A percentile compares a stretch with the other conserved stretches of the same genome.
These are phyloP conservation scores for Claviceps arundinis DNA, from an alignment of 2,329 filamentous ascomycete species.

Conservation along the genomic window DNA sequence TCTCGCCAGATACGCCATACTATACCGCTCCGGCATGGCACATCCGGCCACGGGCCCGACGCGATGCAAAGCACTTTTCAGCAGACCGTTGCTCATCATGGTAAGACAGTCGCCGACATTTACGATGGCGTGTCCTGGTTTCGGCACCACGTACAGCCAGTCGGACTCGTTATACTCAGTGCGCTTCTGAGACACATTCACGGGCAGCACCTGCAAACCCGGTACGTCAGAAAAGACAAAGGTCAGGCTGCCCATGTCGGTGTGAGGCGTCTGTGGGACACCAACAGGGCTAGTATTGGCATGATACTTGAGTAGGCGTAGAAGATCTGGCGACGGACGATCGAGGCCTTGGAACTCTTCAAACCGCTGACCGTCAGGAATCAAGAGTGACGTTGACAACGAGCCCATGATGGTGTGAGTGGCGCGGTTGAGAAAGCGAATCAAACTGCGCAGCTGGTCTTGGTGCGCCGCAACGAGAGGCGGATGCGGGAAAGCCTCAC, in stretches of 20 bases:
- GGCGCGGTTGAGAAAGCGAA: not conserved
- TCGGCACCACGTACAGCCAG: not conserved
- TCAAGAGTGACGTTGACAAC: not conserved
- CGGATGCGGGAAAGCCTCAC: not conserved
- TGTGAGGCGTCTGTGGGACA: not conserved
- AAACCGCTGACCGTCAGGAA: not conserved
- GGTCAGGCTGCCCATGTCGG: not conserved
- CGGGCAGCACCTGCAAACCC: not conserved
- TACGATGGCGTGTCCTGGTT: not conserved
- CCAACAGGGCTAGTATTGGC: not conserved
- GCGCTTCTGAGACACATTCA: not conserved
- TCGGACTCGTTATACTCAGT: not conserved
- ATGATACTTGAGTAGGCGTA: not conserved
- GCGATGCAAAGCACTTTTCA: not conserved
- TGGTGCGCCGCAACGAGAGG: not conserved
- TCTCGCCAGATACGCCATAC: not conserved
- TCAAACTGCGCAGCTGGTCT: not conserved
- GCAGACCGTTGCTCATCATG: not conserved
- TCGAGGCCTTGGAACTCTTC: not conserved
- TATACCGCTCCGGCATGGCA: not conserved
- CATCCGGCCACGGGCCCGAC: not conserved
- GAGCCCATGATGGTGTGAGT: not conserved
- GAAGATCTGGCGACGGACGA: not conserved
- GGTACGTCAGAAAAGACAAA: not conserved
- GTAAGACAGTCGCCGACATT: not conserved